Base-by-base conservation (phyloP, 257 asterid genomes). In the Salvia hispanica region DNA sequence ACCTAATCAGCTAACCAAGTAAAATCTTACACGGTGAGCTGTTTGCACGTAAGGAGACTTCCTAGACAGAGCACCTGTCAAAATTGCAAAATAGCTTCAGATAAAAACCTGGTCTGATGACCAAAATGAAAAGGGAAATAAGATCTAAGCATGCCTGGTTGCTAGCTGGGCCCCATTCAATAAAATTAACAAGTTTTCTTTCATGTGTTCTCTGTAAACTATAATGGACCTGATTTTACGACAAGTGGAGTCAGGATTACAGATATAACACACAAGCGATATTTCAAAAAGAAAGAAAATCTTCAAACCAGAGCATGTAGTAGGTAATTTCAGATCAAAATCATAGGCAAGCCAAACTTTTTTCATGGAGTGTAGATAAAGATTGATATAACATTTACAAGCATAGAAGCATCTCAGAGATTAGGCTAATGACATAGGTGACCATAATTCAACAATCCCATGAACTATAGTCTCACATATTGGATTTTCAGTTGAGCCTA, bases 101-200 rank as follows among this genome's bases (percentile, higher is more conserved):
- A 16, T 12, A 9, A 14, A 37, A 28, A 54, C 55, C 37, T 33
- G 55, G 51, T 70, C 59, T 60, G 33, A 58, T 34, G 57, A 58
- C 54, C 69, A 31, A 37, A 47, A 45, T n/a, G 7, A 53, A 64
- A 77, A 2, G 40, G 16, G 3, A 39, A 68, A 25, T 40, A 48
- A 48, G 68, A 25, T 10, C 44, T 66, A 40, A 60, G 70, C 82
- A 68, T 79, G 40, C 99, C 95, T 94, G 99, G 68, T 91, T 94
- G 88, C 99, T 94, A 58, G 97, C 97, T 62, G 99, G 99, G 47
- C 99, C 99, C 99, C 99, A 94, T 68, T 94, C 99, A 74, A 94
- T 94, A 78, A 94, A 94, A 76, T 91, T 94, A 45, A 94, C 99
- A 62, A 91, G 96, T 78, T 91, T 94, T 57, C 99, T 86, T 81